Conservation (phyloP, 345 rosid genomes). For the Raphanus sativus region DNA sequence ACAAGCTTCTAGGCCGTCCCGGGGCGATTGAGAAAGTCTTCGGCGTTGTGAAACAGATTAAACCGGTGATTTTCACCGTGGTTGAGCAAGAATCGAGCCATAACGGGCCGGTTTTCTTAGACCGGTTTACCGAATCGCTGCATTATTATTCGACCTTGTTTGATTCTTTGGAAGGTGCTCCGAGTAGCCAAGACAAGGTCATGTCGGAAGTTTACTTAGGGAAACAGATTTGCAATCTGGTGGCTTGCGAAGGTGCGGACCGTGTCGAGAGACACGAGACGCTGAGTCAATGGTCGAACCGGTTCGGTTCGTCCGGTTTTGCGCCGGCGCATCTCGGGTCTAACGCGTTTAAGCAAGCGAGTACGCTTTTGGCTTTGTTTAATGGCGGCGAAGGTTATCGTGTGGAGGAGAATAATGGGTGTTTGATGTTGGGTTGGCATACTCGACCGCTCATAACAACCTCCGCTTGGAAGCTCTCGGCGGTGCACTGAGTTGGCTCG, state of each 20-base stretch:
- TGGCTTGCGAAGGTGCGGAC: constrained; percentile 79
- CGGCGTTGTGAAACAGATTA: constrained; percentile 55
- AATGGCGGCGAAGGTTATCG: constrained; percentile 82
- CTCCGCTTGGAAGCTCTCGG: constrained; percentile 70
- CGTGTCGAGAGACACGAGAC: constrained; percentile 84
- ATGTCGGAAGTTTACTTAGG: constrained; percentile 82
- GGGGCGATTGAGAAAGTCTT: constrained; percentile 67
- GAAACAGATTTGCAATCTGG: constrained; percentile 83
- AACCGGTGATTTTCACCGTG: constrained; percentile 71
- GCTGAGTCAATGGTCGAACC: constrained; percentile 59
- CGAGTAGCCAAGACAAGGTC: constrained; percentile 50
- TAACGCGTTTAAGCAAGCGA: constrained; percentile 82
- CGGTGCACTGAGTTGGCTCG: constrained; percentile 39
- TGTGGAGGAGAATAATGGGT: constrained; percentile 82
- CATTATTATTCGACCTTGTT: constrained; percentile 84
- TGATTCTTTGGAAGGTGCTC: constrained; percentile 73
- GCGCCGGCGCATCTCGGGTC: constrained; percentile 75
- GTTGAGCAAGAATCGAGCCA: constrained; percentile 89
- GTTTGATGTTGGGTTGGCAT: constrained; percentile 89
- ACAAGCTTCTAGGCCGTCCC: constrained; percentile 58
- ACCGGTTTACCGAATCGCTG: constrained; percentile 80
- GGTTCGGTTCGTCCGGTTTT: constrained; percentile 65
- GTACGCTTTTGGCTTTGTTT: constrained; percentile 65
- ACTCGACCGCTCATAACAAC: constrained; percentile 79
- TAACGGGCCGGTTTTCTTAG: constrained; percentile 69